Base-by-base conservation (phyloP, 768 basidiomycete species). In the Pleurotus tuoliensis region DNA sequence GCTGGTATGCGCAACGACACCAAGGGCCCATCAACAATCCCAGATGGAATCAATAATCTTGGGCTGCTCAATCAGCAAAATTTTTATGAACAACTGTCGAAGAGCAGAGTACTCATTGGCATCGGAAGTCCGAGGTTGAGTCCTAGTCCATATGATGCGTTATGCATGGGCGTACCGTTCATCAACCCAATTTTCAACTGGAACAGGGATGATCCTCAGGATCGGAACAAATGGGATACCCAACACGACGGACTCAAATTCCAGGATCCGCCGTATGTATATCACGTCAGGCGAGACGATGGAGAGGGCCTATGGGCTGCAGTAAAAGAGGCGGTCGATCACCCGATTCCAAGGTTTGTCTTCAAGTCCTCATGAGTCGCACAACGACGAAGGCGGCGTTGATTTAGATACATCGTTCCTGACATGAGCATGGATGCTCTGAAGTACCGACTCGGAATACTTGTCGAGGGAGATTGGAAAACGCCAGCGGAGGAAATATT, bases 151-250 rank as follows among this genome's bases (percentile, higher is more conserved):
- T 72, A 70, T 41, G 67, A 72, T 40, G 68, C 69, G n/a, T 58
- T 74, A 4, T 75, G 73, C 55, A 60, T 67, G 18, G 73, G 71
- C 2, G 69, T 75, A 3, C 71, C 72, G 8, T 73, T 73, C 56
- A 61, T 75, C n/a, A 73, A 75, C 56, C 73, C 72, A 1, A 66
- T 73, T 20, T 22, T 61, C 57, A 4, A 64, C 45, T 74, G 70
- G 67, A 59, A 71, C 43, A 27, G 22, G 5, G 46, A 63, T 8
- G 55, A 69, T 44, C 72, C 70, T 2, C 56, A 56, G 57, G 60
- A 71, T 50, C 63, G 66, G 30, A 49, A 49, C 0, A 51, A 48
- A 6, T 74, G 73, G 71, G 37, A 57, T 4, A 63, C 71, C 5
- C 71, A 74, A 50, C 73, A 74, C 55, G 60, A 65, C 22, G 56